Base-by-base conservation (phyloP, 1,284 basidiomycete genomes). In the Hemileia vastatrix region DNA sequence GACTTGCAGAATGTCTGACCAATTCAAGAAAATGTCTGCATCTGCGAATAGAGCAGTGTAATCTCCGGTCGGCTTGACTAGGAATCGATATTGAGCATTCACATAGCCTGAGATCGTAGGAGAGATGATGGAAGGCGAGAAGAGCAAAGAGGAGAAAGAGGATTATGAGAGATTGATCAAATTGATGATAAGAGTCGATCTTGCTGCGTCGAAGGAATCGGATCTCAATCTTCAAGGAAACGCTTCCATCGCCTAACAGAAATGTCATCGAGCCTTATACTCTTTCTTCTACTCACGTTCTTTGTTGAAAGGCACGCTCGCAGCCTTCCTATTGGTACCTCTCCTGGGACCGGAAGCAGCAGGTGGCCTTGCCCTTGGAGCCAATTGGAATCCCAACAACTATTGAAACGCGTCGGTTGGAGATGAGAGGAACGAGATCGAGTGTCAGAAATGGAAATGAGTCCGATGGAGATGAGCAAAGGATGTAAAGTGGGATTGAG, bases 11-110 rank as follows among this genome's bases (percentile, higher is more conserved):
- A 99, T 89, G 77, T 97, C 90, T 48, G 60, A 45, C 60, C 60
- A 62, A 40, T 62, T 32, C 45, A 62, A 62, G 48, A 31, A 18
- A 24, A 62, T 62, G 47, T 94, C 90, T 33, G 90, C 90, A 77
- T 95, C 92, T 53, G 89, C 90, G 74, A 95, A 91, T 77, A 94
- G 90, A 2, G 90, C 90, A 9, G 90, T 92, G 74, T 94, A 95
- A 71, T 91, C 89, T 45, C 89, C 89, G 21, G 63, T 66, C 1
- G 92, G 92, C 71, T 90, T 90, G 84, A 95, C 86, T 49, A 95
- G 83, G 76, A 95, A 95, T 62, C 90, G 83, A 78, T 91, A 94
- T 74, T 91, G 88, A 8, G 90, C 90, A 78, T 95, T 93, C 66
- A 95, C 84, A 76, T 90, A 95, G 24, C 68, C 67, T 44, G 40